These are phyloP conservation scores for Boechera divaricarpa DNA, from an alignment of 345 rosid genomes.

Conservation along the genomic window DNA sequence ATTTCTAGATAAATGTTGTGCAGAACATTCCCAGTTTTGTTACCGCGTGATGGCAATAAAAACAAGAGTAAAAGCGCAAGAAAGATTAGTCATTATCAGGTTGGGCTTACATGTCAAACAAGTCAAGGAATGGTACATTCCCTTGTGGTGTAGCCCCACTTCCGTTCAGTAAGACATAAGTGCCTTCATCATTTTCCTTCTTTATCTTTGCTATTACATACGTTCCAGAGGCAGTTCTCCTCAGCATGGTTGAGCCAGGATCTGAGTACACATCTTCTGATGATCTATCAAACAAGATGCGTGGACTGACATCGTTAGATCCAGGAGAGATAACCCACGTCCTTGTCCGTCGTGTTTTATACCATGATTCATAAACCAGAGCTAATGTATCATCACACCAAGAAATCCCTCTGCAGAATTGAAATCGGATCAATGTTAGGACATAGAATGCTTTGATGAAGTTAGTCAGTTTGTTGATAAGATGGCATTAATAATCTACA, in stretches of 20 bases:
- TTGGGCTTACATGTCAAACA: slow-evolving; percentile 89
- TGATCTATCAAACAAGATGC: slow-evolving; percentile 91
- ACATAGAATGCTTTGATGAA: slow-evolving; percentile 6
- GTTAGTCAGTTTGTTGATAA: slow-evolving; percentile 15
- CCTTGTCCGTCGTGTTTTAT: slow-evolving; percentile 84
- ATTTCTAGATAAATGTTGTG: slow-evolving; percentile 66
- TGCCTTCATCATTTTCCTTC: slow-evolving; percentile 72
- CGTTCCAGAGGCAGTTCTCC: slow-evolving; percentile 77
- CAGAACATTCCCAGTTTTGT: slow-evolving; percentile 7
- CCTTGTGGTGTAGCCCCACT: slow-evolving; percentile 97
- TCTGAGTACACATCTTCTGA: slow-evolving; percentile 99
- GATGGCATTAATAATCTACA: slow-evolving; percentile 24
- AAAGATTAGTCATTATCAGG: slow-evolving; percentile 25
- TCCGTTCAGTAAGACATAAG: slow-evolving; percentile 81
- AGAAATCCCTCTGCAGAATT: slow-evolving; percentile 72
- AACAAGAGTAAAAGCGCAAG: background rate
- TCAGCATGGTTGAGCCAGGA: slow-evolving; percentile 96
- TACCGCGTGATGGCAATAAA: slow-evolving; percentile 25
- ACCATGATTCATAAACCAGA: slow-evolving; percentile 95
- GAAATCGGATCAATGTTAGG: slow-evolving; percentile 5
- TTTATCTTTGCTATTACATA: slow-evolving; percentile 87
- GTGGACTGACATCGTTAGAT: slow-evolving; percentile 66
- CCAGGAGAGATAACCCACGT: slow-evolving; percentile 95
- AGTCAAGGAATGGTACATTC: slow-evolving; percentile 95
- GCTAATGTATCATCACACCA: slow-evolving; percentile 98